phyloP scores from a whole-genome alignment of 805 yeast genomes.

The Kazachstania viticola region DNA sequence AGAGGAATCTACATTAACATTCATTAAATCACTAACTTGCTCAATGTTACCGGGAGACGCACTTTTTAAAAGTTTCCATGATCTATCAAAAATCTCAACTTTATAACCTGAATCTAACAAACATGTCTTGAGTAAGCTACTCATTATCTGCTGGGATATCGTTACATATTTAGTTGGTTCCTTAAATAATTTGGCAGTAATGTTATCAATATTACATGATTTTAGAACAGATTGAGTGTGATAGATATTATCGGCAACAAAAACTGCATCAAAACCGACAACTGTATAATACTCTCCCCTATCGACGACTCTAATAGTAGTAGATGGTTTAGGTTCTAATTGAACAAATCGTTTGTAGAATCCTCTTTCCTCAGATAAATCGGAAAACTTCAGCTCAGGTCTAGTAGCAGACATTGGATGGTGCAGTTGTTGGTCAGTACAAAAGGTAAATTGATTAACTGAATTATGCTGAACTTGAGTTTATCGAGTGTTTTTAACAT shows the following conservation, averaged over 20 bases:
- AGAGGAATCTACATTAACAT: constrained; percentile 35
- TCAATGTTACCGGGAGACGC: constrained; percentile 92
- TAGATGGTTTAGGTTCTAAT: constrained; percentile 37
- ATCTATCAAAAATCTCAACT: constrained; percentile 66
- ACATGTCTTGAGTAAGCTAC: constrained; percentile 50
- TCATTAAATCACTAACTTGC: constrained; percentile 60
- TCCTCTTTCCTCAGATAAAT: constrained; percentile 37
- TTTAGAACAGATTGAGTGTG: constrained; percentile 77
- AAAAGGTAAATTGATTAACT: no score
- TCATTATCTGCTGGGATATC: constrained; percentile 62
- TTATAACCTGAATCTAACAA: constrained; percentile 63
- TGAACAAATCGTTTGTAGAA: constrained; percentile 38
- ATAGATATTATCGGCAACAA: constrained; percentile 75
- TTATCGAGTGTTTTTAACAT: no score
- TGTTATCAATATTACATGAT: constrained; percentile 25
- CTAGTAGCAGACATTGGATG: constrained; percentile 31
- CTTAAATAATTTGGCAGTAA: constrained; percentile 29
- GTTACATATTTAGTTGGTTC: constrained; percentile 45
- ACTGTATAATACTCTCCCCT: constrained; percentile 72
- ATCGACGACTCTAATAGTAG: constrained; percentile 64
- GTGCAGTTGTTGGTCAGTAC: no score
- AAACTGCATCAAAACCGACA: constrained; percentile 63
- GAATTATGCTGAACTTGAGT: no score
- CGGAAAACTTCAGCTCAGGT: constrained; percentile 49
- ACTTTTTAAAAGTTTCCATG: constrained; percentile 43